Evolutionary conservation across 495 filamentous ascomycete species (phyloP), one percentile per base, ranked within the genome.

Genomic region (Penicillium antarcticum): DNA sequence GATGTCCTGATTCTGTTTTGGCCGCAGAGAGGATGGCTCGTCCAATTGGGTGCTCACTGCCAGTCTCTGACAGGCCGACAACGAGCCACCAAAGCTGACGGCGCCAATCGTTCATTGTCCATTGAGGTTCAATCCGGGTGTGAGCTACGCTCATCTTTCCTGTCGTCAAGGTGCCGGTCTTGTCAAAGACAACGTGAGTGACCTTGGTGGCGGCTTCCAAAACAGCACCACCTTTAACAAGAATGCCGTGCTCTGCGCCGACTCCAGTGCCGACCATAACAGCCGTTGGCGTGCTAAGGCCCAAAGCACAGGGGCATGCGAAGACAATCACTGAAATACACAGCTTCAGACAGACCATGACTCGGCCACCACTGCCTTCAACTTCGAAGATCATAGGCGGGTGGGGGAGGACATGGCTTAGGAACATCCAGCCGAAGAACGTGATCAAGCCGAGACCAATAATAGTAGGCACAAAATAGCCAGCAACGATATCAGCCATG

Each of bases 251-350:
- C 62, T 96, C 89, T n/a, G 94, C 94, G 34, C 95, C 94, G 18
- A 97, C 84, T 38, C 94, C 94, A 8, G 95, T 97, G 11, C 95
- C 94, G 3, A 99, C 94, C 95, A 99, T 97, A 57, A 99, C 92
- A 1, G 94, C 94, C 0, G 94, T 99, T 2, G 94, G 94, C 0
- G 94, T 97, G 37, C 88, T 89, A 13, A 99, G 81, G 42, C 94
- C 94, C 19, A 99, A 78, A 0, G 95, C 95, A 60, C 94, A 99
- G 16, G 94, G 94, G 64, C 94, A 99, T 4, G 94, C 94, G 69
- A 99, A 96, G 16, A 97, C 95, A 65, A 99, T 96, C 46, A 99
- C 94, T 0, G 95, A 94, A 56, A 99, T 99, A 67, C 95, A 97
- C 12, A 99, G 83, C 72, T 99, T 94, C 45, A 97, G 72, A 63